phyloP scores from a whole-genome alignment of 2,329 filamentous ascomycete genomes.

The Diaporthe amygdali region DNA sequence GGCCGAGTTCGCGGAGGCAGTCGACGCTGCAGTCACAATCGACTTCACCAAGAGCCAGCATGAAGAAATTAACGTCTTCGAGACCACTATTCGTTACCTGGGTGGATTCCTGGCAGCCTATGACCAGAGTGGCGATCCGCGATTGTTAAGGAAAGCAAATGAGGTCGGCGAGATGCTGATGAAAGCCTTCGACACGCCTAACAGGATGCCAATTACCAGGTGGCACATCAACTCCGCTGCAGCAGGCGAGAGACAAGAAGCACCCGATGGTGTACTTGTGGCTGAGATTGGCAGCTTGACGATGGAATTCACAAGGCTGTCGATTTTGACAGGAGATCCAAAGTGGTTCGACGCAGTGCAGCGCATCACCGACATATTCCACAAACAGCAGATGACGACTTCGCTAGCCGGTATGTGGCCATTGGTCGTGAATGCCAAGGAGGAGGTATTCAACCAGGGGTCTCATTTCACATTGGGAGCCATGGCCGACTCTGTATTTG shows the following conservation, averaged over 20 bases:
- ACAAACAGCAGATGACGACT: constrained; percentile 16
- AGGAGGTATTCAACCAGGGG: constrained; percentile 21
- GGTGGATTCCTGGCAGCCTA: constrained; percentile 25
- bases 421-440: constrained; percentile 14
- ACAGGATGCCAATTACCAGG: constrained; percentile 36
- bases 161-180: constrained; percentile 46
- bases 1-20: constrained; percentile 20
- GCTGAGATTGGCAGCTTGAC: constrained; percentile 38
- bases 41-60: constrained; percentile 21
- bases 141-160: constrained; percentile 43
- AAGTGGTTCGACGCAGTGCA: constrained; percentile 38
- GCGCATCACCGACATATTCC: constrained; percentile 33
- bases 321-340: constrained; percentile 36
- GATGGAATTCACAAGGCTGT: constrained; percentile 40
- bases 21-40: constrained; percentile 9
- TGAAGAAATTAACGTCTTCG: constrained; percentile 32
- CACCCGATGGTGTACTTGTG: constrained; percentile 29
- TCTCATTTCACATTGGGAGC: constrained; percentile 43
- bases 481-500: constrained; percentile 47
- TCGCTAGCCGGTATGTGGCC: constrained; percentile 25
- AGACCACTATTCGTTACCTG: constrained; percentile 38
- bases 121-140: constrained; percentile 35
- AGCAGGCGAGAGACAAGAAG: constrained; percentile 29
- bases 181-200: constrained; percentile 38
- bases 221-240: constrained; percentile 32